Conservation (phyloP, 2,329 filamentous ascomycete genomes). For the Elsinoe ampelina region DNA sequence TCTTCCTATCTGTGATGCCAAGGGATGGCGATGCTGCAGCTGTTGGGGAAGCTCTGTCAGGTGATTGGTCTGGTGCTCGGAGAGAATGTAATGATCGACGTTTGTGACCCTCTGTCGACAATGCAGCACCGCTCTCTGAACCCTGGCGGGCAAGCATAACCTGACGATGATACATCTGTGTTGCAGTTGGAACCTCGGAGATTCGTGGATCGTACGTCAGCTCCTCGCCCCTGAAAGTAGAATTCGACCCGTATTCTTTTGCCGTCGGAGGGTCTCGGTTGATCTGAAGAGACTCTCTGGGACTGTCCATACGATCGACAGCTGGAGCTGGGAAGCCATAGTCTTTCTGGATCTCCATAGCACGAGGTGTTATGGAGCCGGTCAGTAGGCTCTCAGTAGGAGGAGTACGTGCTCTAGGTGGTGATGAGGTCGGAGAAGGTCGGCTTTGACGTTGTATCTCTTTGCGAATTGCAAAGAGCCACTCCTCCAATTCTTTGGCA, state of each 20-base stretch:
- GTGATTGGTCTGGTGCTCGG: not conserved
- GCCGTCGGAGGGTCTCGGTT: not conserved
- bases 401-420: not conserved
- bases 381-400: not conserved
- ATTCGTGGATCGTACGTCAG: not conserved
- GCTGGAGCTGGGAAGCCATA: not conserved
- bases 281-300: not conserved
- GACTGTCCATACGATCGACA: not conserved
- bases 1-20: not conserved
- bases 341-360: not conserved
- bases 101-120: not conserved
- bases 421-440: not conserved
- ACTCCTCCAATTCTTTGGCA: constrained; percentile 65
- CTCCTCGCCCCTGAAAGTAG: not conserved
- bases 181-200: not conserved
- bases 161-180: constrained; percentile 10
- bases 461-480: constrained; percentile 59
- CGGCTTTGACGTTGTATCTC: constrained; percentile 50
- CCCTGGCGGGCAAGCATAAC: constrained; percentile 2
- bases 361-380: not conserved
- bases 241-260: not conserved
- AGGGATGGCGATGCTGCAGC: not conserved
- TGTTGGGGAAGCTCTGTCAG: not conserved
- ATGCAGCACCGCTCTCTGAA: not conserved
- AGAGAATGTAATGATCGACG: not conserved